Evolutionary conservation across 768 basidiomycete genomes (phyloP).

Genomic region (Arthromyces matolae): DNA sequence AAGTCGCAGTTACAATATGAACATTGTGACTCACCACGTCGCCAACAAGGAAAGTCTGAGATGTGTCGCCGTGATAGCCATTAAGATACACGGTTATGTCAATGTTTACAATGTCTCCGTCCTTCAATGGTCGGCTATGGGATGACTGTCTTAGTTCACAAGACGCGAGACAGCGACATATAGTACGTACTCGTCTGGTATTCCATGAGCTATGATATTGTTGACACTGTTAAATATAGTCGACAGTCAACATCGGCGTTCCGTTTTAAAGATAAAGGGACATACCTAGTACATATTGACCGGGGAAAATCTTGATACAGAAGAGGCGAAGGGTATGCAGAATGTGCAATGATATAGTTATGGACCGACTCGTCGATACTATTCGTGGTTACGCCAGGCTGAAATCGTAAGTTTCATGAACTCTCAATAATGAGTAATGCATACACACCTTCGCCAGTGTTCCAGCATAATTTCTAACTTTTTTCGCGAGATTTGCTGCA

Average conservation of each 20-base stretch:
- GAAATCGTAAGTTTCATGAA: constrained; percentile 1
- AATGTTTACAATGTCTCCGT: constrained; percentile 85
- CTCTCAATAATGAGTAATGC: background rate
- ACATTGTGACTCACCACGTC: constrained; percentile 49
- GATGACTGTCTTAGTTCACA: background rate
- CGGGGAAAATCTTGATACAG: constrained; percentile 72
- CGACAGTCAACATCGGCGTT: no score
- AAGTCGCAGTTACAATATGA: background rate
- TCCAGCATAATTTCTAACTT: constrained; percentile 52
- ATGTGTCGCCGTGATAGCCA: constrained; percentile 89
- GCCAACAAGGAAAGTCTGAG: constrained; percentile 78
- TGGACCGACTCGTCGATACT: constrained; percentile 72
- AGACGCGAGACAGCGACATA: constrained; percentile 15
- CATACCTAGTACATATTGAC: constrained; percentile 69
- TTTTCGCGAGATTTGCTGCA: constrained; percentile 53
- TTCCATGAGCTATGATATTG: constrained; percentile 83
- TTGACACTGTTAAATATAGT: constrained; percentile 76
- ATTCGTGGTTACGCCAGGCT: constrained; percentile 75
- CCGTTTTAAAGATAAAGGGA: background rate
- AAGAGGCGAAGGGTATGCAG: constrained; percentile 86
- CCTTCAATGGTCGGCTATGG: constrained; percentile 67
- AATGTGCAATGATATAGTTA: constrained; percentile 58
- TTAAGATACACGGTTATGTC: constrained; percentile 84
- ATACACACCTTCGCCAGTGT: constrained; percentile 47
- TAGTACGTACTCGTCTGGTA: constrained; percentile 73